phyloP scores from a whole-genome alignment of 2,329 filamentous ascomycete species.

The Plenodomus lindquistii region DNA sequence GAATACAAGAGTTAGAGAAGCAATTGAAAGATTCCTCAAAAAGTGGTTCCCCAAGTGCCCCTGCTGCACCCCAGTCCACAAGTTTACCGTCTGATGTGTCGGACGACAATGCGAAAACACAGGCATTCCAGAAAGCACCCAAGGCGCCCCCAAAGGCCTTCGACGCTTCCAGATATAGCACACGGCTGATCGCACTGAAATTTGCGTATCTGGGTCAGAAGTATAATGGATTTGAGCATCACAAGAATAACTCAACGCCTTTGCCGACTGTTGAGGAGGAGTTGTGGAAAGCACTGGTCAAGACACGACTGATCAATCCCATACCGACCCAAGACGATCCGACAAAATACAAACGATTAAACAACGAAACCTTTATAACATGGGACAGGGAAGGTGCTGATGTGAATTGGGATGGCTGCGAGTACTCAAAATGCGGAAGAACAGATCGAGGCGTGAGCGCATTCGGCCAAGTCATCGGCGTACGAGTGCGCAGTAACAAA shows the following conservation, averaged over 20 bases:
- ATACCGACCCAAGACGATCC: slow-evolving; percentile 19
- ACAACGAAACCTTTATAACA: slow-evolving; percentile 39
- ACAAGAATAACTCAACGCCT: slow-evolving; percentile 68
- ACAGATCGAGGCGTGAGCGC: slow-evolving; percentile 94
- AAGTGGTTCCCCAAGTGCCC: background rate
- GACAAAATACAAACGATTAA: slow-evolving; percentile 38
- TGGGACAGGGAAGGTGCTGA: slow-evolving; percentile 46
- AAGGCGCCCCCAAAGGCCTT: slow-evolving; percentile 58
- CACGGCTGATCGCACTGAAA: slow-evolving; percentile 85
- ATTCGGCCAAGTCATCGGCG: slow-evolving; percentile 90
- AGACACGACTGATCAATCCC: slow-evolving; percentile 70
- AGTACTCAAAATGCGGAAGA: slow-evolving; percentile 93
- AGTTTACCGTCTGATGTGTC: slow-evolving; percentile 5
- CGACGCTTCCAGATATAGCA: slow-evolving; percentile 79
- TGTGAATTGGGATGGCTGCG: slow-evolving; percentile 79
- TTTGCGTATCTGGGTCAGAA: slow-evolving; percentile 89
- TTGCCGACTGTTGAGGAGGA: slow-evolving; percentile 89
- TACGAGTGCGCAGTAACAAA: slow-evolving; percentile 78
- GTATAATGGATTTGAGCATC: slow-evolving; percentile 93
- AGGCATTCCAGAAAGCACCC: slow-evolving; percentile 30
- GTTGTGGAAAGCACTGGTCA: slow-evolving; percentile 87
- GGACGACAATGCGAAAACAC: slow-evolving; percentile 4
- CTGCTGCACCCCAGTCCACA: background rate
- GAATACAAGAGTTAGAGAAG: slow-evolving; percentile 38
- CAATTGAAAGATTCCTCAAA: slow-evolving; percentile 3